These are phyloP conservation scores for Bryum argenteum DNA, from an alignment of 225 moss, liverwort and hornwort genomes.

Conservation along the genomic window DNA sequence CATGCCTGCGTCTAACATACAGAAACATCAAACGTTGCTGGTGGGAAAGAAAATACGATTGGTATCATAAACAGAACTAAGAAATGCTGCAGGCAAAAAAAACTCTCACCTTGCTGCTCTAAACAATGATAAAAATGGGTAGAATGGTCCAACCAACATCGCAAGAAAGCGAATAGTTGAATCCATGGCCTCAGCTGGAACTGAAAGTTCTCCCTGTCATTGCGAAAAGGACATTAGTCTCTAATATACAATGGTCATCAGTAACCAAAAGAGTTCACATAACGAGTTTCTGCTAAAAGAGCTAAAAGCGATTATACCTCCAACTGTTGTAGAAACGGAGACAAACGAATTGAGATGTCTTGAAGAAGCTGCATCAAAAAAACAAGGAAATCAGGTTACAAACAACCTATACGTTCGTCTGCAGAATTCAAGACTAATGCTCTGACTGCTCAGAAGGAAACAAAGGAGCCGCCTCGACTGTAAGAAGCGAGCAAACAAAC, in stretches of 20 bases:
- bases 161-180: conserved; percentile 78
- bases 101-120: conserved; percentile 61
- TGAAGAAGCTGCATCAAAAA: conserved; percentile 81
- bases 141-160: conserved; percentile 85
- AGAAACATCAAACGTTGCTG: not conserved
- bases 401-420: conserved; percentile 7
- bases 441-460: not conserved
- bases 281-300: conserved; percentile 10
- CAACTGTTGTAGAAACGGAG: conserved; percentile 73
- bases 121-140: conserved; percentile 68
- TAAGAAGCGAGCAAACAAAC: conserved; percentile 31
- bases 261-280: conserved; percentile 5
- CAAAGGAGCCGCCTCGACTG: conserved; percentile 7
- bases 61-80: conserved; percentile 1
- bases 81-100: not conserved
- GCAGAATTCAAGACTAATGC: not conserved
- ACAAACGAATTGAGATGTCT: conserved; percentile 74
- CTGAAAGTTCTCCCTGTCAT: conserved; percentile 80
- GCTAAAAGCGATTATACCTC: conserved; percentile 55
- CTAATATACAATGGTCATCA: conserved; percentile 1
- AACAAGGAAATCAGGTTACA: conserved; percentile 14
- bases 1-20: conserved; percentile 4
- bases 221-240: conserved; percentile 6
- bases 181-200: conserved; percentile 71
- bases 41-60: not conserved